phyloP scores from a whole-genome alignment of 1,139 yeast genomes.

The Candida smagusa region DNA sequence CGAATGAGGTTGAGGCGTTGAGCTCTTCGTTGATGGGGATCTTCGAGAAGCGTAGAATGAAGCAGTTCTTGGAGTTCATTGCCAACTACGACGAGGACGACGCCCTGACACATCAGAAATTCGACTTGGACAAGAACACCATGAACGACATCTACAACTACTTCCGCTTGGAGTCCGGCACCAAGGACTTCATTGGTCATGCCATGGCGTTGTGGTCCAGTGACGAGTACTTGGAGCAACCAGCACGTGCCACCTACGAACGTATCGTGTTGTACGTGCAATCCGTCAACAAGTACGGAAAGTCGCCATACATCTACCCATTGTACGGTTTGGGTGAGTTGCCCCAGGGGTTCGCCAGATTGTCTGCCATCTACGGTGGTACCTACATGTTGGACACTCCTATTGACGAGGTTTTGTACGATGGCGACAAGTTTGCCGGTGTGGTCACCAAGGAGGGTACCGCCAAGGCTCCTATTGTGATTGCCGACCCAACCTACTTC shows the following conservation, averaged over 20 bases:
- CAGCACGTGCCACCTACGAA: constrained; percentile 90
- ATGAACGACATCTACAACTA: constrained; percentile 90
- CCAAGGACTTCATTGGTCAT: constrained; percentile 95
- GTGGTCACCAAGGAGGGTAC: constrained; percentile 88
- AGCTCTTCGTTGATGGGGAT: constrained; percentile 92
- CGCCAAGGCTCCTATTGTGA: constrained; percentile 89
- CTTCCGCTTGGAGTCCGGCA: constrained; percentile 89
- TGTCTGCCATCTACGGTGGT: constrained; percentile 97
- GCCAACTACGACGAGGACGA: constrained; percentile 80
- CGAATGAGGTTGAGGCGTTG: constrained; percentile 88
- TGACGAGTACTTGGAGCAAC: constrained; percentile 83
- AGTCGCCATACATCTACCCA: constrained; percentile 95
- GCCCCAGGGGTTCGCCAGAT: constrained; percentile 97
- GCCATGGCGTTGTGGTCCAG: constrained; percentile 98
- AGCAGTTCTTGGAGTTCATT: constrained; percentile 84
- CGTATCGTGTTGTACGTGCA: constrained; percentile 82
- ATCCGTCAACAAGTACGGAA: constrained; percentile 92
- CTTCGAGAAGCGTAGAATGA: constrained; percentile 94
- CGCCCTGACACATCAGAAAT: constrained; percentile 76
- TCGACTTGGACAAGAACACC: constrained; percentile 81
- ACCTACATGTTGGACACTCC: constrained; percentile 98
- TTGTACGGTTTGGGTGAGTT: constrained; percentile 95
- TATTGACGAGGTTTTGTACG: constrained; percentile 80
- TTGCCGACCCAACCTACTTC: constrained; percentile 98
- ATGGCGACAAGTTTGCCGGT: constrained; percentile 71